Evolutionary conservation across 768 basidiomycete genomes (phyloP).

Genomic region (Rossbeevera mucosa): DNA sequence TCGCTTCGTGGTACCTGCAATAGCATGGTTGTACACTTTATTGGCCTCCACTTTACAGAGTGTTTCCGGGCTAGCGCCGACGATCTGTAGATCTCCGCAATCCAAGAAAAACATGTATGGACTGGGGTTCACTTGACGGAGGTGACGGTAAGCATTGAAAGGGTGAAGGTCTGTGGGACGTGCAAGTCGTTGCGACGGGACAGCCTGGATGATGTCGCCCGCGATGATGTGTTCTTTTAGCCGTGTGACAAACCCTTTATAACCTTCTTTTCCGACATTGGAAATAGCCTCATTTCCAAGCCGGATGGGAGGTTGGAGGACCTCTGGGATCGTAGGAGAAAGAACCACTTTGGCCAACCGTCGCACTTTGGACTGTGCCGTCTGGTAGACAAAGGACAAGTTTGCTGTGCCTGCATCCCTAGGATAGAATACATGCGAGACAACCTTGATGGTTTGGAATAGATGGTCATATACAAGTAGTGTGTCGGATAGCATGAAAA

Average conservation of each 20-base stretch:
- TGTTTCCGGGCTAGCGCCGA: slow-evolving; percentile 98
- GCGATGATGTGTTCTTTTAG: slow-evolving; percentile 93
- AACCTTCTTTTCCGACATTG: slow-evolving; percentile 91
- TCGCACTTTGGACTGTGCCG: slow-evolving; percentile 77
- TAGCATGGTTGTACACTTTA: slow-evolving; percentile 95
- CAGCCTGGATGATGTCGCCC: slow-evolving; percentile 98
- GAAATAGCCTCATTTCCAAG: slow-evolving; percentile 69
- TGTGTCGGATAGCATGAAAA: slow-evolving; percentile 96
- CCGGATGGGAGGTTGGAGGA: slow-evolving; percentile 57
- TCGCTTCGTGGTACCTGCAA: slow-evolving; percentile 89
- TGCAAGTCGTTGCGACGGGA: slow-evolving; percentile 88
- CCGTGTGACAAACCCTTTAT: slow-evolving; percentile 84
- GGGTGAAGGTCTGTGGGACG: slow-evolving; percentile 87
- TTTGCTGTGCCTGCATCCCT: slow-evolving; percentile 60
- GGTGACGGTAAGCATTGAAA: slow-evolving; percentile 93
- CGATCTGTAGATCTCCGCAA: slow-evolving; percentile 87
- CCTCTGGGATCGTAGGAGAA: slow-evolving; percentile 51
- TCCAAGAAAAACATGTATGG: slow-evolving; percentile 99
- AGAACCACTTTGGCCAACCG: slow-evolving; percentile 71
- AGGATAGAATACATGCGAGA: slow-evolving; percentile 92
- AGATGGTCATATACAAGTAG: slow-evolving; percentile 96
- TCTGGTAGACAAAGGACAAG: slow-evolving; percentile 82
- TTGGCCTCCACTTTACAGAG: slow-evolving; percentile 92
- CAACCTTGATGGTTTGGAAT: slow-evolving; percentile 90
- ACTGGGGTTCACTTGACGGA: slow-evolving; percentile 93